Conservation (phyloP, 2,329 filamentous ascomycete species). For the Akanthomyces dipterigenus region DNA sequence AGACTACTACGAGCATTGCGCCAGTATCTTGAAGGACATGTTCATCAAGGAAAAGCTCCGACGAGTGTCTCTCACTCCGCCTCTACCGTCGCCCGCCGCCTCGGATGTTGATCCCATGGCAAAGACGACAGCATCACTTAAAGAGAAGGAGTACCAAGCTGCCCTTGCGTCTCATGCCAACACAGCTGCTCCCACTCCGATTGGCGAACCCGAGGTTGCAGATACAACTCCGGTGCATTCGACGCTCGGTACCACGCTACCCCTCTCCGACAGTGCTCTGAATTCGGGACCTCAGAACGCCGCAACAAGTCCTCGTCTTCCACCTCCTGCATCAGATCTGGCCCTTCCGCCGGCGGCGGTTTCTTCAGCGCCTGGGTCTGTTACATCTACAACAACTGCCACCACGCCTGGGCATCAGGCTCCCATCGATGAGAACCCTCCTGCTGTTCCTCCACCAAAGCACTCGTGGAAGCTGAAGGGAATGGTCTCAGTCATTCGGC, state of each 20-base stretch:
- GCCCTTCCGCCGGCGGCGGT: conserved; percentile 20
- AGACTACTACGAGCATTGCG: conserved; percentile 91
- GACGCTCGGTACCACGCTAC: conserved; percentile 24
- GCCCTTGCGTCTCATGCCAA: conserved; percentile 7
- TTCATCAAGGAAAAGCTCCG: conserved; percentile 75
- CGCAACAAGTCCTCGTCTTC: conserved; percentile 28
- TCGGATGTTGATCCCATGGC: conserved; percentile 39
- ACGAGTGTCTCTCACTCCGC: conserved; percentile 52
- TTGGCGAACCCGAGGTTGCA: conserved; percentile 23
- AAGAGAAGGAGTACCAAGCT: conserved; percentile 32
- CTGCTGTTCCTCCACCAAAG: conserved; percentile 66
- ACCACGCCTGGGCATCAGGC: conserved; percentile 16
- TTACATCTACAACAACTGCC: conserved; percentile 25
- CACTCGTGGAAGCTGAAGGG: conserved; percentile 98
- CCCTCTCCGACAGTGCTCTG: conserved; percentile 24
- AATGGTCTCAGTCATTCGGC: conserved; percentile 91
- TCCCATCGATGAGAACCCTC: conserved; percentile 31
- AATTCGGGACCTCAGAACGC: conserved; percentile 30
- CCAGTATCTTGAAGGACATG: conserved; percentile 78
- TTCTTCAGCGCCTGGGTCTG: conserved; percentile 31
- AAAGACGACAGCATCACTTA: conserved; percentile 22
- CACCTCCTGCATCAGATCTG: conserved; percentile 27
- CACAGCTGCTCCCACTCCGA: conserved; percentile 8
- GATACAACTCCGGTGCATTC: neutral
- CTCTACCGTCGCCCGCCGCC: conserved; percentile 42